Evolutionary conservation across 768 basidiomycete species (phyloP).

Genomic region (Leccinum longicurvipes): DNA sequence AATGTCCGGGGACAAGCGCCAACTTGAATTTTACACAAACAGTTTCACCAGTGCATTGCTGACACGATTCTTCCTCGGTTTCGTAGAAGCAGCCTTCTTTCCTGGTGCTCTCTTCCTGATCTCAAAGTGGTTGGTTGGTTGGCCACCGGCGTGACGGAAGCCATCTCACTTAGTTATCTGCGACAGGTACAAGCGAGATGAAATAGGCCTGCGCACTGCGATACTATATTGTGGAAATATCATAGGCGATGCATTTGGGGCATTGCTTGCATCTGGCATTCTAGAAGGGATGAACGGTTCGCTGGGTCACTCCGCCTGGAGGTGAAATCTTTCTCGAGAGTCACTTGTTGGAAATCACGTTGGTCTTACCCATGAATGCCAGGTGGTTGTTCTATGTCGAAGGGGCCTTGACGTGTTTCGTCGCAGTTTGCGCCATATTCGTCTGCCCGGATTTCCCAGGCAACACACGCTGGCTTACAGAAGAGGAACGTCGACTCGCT

Average conservation of each 20-base stretch:
- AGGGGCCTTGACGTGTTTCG: conserved; percentile 41
- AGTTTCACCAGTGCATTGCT: conserved; percentile 42
- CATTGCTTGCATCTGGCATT: conserved; percentile 47
- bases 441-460: conserved; percentile 50
- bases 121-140: conserved; percentile 31
- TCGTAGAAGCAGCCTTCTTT: conserved; percentile 49
- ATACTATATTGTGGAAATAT: conserved; percentile 50
- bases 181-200: conserved; percentile 42
- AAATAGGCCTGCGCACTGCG: conserved; percentile 43
- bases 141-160: conserved; percentile 28
- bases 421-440: conserved; percentile 44
- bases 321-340: conserved; percentile 29
- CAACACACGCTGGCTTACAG: conserved; percentile 35
- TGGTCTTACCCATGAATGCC: conserved; percentile 12
- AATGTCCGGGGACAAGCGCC: not conserved
- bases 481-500: conserved; percentile 45
- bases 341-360: not conserved
- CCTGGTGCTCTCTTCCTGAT: conserved; percentile 42
- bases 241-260: conserved; percentile 54
- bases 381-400: conserved; percentile 51
- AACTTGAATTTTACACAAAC: not conserved
- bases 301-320: conserved; percentile 51
- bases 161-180: conserved; percentile 19
- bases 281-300: conserved; percentile 45
- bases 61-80: conserved; percentile 53